Base-by-base conservation (phyloP, 2,329 filamentous ascomycete genomes). In the Neonectria coccinea region DNA sequence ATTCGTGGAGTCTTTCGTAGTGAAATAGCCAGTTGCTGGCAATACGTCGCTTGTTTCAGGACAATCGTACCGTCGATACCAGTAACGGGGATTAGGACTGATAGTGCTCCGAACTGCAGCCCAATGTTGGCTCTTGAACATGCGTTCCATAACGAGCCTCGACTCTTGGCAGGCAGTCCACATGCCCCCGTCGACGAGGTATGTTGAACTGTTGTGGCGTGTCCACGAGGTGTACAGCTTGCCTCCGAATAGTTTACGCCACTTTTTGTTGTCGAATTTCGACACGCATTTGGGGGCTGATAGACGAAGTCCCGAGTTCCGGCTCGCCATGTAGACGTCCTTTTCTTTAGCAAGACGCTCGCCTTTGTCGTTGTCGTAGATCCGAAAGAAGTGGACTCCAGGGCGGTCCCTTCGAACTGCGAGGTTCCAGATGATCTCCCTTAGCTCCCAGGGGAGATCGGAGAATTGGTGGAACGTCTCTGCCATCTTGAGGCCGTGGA, bases 141-240 rank as follows among this genome's bases (percentile, higher is more conserved):
- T 6, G n/a, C 27, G 27, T 14, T 51, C 48, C 5, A 51, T 20
- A n/a, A 51, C n/a, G 11, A 33, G n/a, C 11, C 48, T 31, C 10
- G 29, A 51, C 18, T 51, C 48, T 20, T 33, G 33, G 22, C 48
- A 51, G 14, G n/a, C 48, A 7, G 48, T 51, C 48, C 48, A 51
- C 10, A 51, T 29, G 10, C 48, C 48, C 31, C 27, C 29, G 6
- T 51, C 48, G 10, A 51, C 14, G 6, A 51, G 48, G 29, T 33
- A 51, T 33, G 48, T 51, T 20, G 48, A 51, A 20, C n/a, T n/a
- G 10, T 51, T 51, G 48, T 51, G 29, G 5, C 4, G 6, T 4
- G n/a, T 51, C 27, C 48, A 51, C 10, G 29, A 51, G 11, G 29
- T 51, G 29, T 22, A 10, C 2, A 33, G 39, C 8, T 18, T 10